Base-by-base conservation (phyloP, 2,329 filamentous ascomycete species). In the Colletotrichum chrysophilum region DNA sequence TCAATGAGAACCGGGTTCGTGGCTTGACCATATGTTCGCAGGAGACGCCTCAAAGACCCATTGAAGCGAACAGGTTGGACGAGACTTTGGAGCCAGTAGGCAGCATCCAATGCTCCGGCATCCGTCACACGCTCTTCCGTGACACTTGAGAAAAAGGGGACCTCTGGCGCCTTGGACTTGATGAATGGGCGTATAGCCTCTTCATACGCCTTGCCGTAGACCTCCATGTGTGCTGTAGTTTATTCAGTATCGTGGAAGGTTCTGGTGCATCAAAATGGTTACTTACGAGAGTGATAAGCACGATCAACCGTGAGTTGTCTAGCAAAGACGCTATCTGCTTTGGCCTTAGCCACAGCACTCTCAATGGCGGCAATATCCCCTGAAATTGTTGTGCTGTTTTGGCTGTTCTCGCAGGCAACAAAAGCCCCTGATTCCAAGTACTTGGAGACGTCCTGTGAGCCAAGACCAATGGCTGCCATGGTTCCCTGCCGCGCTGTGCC, bases 71-170 rank as follows among this genome's bases (percentile, higher is more conserved):
- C 84, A 0, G 86, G 81, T 10, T 81, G 81, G 1, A 82, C 83
- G 12, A 87, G 78, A 65, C 87, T 87, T 13, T 84, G 83, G 1
- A 87, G 85, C 87, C 88, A 88, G 80, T 89, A 87, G n/a, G 13
- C 24, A 3, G 36, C 69, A 18, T 12, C 69, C n/a, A 71, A 43
- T 13, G 21, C 8, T 6, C 21, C 24, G 2, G 43, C 7, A 32
- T 9, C 36, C 13, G 56, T 64, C 13, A 66, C 5, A 9, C 21
- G 24, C 3, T 36, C 43, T n/a, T 62, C 69, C 14, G 69, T 80
- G 71, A 83, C 64, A n/a, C 61, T 79, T 72, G 81, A 79, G 9
- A 82, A 79, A 72, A 80, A 79, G 6, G 38, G 43, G 1, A 71
- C 5, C 10, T 16, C 7, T 21, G 69, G n/a, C 7, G 28, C 69